Conservation (phyloP, 1,139 yeast species). For the Saccharomyces hybrid region DNA sequence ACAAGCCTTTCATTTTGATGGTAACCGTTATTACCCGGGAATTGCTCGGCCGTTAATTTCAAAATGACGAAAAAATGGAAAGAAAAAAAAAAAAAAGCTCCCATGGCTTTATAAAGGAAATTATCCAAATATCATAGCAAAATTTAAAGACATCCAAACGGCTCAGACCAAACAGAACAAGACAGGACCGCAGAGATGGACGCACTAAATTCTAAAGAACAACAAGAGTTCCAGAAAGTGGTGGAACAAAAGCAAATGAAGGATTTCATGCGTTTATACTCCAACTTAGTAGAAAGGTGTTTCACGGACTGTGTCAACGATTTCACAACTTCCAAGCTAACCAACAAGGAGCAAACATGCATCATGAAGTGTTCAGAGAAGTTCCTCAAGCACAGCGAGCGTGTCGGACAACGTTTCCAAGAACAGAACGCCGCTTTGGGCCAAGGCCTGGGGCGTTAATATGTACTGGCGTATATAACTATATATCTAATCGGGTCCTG, state of each 20-base stretch:
- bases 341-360: conserved; percentile 78
- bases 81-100: neutral
- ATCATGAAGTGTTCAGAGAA: conserved; percentile 91
- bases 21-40: neutral
- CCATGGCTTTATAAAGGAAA: conserved; percentile 5
- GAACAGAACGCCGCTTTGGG: conserved; percentile 71
- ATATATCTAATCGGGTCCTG: neutral
- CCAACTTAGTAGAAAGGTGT: conserved; percentile 92
- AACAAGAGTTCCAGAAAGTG: conserved; percentile 89
- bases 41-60: neutral
- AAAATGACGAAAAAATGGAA: neutral
- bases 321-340: conserved; percentile 84
- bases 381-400: conserved; percentile 95
- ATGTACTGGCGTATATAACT: neutral
- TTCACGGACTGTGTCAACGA: conserved; percentile 96
- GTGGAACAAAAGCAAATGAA: conserved; percentile 98
- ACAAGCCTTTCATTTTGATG: neutral
- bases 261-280: conserved; percentile 94
- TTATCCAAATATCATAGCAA: neutral
- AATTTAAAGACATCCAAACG: neutral
- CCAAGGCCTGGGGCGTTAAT: conserved; percentile 35
- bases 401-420: conserved; percentile 98
- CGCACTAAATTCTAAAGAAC: conserved; percentile 83
- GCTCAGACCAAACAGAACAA: conserved; percentile 1
- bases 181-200: conserved; percentile 43